Conservation (phyloP, 352 stramenopile genomes). For the Lagenidium sp. region DNA sequence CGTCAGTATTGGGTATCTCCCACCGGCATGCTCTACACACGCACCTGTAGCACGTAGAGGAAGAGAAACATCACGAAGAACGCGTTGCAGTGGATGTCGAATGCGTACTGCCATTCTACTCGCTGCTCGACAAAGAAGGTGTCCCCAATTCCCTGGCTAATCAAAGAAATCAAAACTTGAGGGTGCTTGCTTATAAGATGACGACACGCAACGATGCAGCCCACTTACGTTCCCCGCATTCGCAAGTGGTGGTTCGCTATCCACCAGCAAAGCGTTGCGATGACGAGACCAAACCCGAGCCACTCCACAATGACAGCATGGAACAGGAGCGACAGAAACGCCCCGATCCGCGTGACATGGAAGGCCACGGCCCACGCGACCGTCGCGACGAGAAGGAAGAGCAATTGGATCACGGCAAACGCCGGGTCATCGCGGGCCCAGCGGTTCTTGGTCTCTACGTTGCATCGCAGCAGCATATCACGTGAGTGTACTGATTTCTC, state of each 20-base stretch:
- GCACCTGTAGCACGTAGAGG: constrained; percentile 89
- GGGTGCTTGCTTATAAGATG: too few relatives aligned
- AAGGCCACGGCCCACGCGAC: constrained; percentile 79
- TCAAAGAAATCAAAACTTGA: too few relatives aligned
- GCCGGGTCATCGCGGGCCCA: constrained; percentile 97
- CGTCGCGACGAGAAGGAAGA: constrained; percentile 84
- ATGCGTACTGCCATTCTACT: constrained; percentile 99
- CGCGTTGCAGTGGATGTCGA: constrained; percentile 99
- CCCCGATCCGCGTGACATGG: constrained; percentile 33
- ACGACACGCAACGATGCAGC: too few relatives aligned
- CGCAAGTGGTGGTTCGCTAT: constrained; percentile 64
- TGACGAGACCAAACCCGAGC: constrained; percentile 63
- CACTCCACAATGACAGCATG: constrained; percentile 78
- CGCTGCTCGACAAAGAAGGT: constrained; percentile 92
- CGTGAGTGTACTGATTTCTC: not conserved
- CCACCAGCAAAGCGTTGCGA: constrained; percentile 68
- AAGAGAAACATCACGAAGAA: constrained; percentile 97
- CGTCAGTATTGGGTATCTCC: constrained; percentile 1
- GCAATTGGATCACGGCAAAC: constrained; percentile 94
- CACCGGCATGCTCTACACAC: constrained; percentile 6
- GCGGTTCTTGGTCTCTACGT: constrained; percentile 95
- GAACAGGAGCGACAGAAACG: constrained; percentile 59
- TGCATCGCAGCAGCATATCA: not conserved
- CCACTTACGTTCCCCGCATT: constrained; percentile 38
- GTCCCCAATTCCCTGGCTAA: constrained; percentile 59